These are phyloP conservation scores for Candida insectorum DNA, from an alignment of 805 yeast genomes.

Conservation along the genomic window DNA sequence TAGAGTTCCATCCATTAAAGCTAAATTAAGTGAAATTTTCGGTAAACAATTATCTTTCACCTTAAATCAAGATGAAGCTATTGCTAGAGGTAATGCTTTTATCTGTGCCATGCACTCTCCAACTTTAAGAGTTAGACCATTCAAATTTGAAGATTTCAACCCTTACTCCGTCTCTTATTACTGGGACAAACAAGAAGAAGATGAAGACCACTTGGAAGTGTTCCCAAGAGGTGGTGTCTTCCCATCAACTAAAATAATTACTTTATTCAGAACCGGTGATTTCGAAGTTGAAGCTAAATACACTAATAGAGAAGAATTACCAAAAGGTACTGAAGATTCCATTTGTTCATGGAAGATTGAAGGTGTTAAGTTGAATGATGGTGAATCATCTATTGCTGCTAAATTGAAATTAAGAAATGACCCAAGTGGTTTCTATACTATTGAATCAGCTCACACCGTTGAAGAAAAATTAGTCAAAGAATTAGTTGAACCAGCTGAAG, in stretches of 20 bases:
- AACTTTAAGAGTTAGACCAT: slow-evolving; percentile 96
- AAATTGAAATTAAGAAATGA: slow-evolving; percentile 96
- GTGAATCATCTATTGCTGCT: slow-evolving; percentile 74
- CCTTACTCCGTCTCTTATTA: slow-evolving; percentile 87
- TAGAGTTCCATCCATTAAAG: slow-evolving; percentile 92
- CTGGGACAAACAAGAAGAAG: slow-evolving; percentile 95
- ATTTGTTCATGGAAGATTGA: slow-evolving; percentile 83
- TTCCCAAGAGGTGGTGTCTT: slow-evolving; percentile 90
- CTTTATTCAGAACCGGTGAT: slow-evolving; percentile 87
- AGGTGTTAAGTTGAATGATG: slow-evolving; percentile 80
- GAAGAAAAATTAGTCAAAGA: slow-evolving; percentile 90
- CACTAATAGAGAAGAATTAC: slow-evolving; percentile 71
- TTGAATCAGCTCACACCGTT: slow-evolving; percentile 92
- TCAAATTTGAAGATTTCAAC: slow-evolving; percentile 95
- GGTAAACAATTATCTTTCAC: slow-evolving; percentile 88
- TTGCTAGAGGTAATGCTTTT: slow-evolving; percentile 98
- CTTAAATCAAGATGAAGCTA: slow-evolving; percentile 98
- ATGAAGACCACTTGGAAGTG: slow-evolving; percentile 88
- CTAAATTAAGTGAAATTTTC: slow-evolving; percentile 73
- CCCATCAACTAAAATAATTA: slow-evolving; percentile 95
- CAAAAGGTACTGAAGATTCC: slow-evolving; percentile 59
- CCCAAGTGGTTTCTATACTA: slow-evolving; percentile 91
- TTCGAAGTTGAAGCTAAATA: slow-evolving; percentile 83
- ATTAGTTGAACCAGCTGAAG: slow-evolving; percentile 60
- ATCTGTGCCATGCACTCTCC: slow-evolving; percentile 99